Evolutionary conservation across 2,329 filamentous ascomycete species (phyloP), one percentile per base, ranked within the genome.

Genomic region (Didymella glomerata): DNA sequence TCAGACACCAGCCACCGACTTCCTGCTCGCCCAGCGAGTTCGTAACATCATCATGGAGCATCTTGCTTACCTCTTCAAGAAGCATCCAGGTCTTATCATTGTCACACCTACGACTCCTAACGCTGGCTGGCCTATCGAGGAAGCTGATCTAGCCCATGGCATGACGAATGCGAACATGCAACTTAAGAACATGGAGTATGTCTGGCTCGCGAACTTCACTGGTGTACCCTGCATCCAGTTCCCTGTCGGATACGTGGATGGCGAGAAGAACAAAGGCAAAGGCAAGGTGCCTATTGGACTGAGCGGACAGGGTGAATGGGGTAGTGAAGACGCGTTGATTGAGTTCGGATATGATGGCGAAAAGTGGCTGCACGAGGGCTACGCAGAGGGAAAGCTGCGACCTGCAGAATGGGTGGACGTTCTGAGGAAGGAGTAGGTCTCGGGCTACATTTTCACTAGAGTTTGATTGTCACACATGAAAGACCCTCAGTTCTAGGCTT

Each of bases 131-230:
- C 85, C 85, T 41, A 86, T 88, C 11, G 88, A 90, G 40, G 80
- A 87, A 16, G 80, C 80, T n/a, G 88, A 93, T 69, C 73, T 87
- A 4, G 66, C 72, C 8, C 78, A 82, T 46, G 93, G 93, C 2
- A 81, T 92, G 65, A 88, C 84, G 36, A 90, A 97, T 74, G 88
- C 84, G 0, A 92, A 95, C 73, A 82, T 79, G 61, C 88, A 86
- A 16, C 80, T 96, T n/a, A 82, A 85, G 25, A 91, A 86, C 71
- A 96, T 97, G 92, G 86, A 89, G 76, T 97, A 92, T 77, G 88
- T 91, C 16, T 96, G 90, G 85, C 78, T 96, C 34, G 90, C 93
- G 7, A 97, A 97, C 77, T 88, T 92, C 67, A 86, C 84, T 0
- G 93, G 93, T 0, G 88, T 88, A 48, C 93, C 93, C 0, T 87